Conservation (phyloP, 1,139 yeast species). For the Pneumocystis sp. region DNA sequence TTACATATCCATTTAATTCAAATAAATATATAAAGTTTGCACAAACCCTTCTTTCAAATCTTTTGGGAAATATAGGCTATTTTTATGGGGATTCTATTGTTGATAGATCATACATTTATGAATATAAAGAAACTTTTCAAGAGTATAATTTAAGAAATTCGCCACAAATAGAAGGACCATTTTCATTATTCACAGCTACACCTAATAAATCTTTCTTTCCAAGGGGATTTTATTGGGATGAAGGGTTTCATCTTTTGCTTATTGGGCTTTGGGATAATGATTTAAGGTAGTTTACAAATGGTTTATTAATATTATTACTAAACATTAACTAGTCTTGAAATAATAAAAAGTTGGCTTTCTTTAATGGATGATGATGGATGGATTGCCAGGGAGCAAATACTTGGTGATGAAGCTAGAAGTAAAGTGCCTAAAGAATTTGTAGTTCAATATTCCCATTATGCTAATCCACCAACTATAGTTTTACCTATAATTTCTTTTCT, state of each 20-base stretch:
- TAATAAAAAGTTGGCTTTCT: constrained; percentile 74
- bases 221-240: constrained; percentile 97
- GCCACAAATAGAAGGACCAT: constrained; percentile 21
- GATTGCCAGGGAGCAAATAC: constrained; percentile 90
- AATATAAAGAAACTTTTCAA: constrained; percentile 29
- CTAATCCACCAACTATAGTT: constrained; percentile 91
- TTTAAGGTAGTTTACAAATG: constrained; percentile 29
- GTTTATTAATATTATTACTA: not conserved
- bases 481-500: constrained; percentile 59
- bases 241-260: constrained; percentile 86
- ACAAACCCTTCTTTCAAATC: constrained; percentile 61
- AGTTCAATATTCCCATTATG: constrained; percentile 77
- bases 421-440: constrained; percentile 78
- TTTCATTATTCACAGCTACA: constrained; percentile 60
- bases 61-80: constrained; percentile 81
- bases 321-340: constrained; percentile 34
- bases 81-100: constrained; percentile 78
- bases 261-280: constrained; percentile 73
- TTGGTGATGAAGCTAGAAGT: constrained; percentile 81
- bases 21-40: constrained; percentile 45
- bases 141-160: constrained; percentile 12
- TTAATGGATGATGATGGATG: constrained; percentile 83
- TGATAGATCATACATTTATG: constrained; percentile 55
- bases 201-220: constrained; percentile 94
- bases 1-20: constrained; percentile 41